phyloP scores from a whole-genome alignment of 805 yeast genomes.

The Cyberlindnera nakhonratchasimensis region DNA sequence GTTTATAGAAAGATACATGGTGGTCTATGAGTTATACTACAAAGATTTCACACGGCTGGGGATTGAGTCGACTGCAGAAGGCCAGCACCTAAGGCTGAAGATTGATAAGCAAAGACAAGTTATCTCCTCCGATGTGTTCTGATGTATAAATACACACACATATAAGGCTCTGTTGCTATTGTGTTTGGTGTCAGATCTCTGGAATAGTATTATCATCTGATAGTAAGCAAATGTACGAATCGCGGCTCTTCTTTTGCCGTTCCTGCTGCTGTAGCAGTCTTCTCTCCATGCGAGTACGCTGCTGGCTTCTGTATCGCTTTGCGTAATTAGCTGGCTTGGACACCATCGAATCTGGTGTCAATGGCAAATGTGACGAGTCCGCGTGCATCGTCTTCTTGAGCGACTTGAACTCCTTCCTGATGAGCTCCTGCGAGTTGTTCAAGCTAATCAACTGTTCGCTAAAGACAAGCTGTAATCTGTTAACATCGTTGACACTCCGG shows the following conservation, averaged over 20 bases:
- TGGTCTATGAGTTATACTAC: conserved; percentile 72
- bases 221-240: conserved; percentile 8
- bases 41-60: conserved; percentile 36
- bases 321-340: background rate
- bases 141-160: too few species aligned
- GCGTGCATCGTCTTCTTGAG: background rate
- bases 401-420: background rate
- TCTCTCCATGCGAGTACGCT: background rate
- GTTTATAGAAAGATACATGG: conserved; percentile 86
- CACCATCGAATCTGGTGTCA: conserved; percentile 2
- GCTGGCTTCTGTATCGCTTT: conserved; percentile 4
- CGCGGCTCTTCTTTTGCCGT: background rate
- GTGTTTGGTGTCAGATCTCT: background rate
- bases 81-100: conserved; percentile 18
- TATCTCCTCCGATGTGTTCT: conserved; percentile 10
- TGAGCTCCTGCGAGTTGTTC: background rate
- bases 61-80: conserved; percentile 15
- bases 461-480: background rate
- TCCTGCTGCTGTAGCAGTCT: background rate
- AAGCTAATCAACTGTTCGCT: conserved; percentile 1
- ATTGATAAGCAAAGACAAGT: conserved; percentile 19
- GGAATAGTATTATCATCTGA: conserved; percentile 12
- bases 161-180: too few species aligned
- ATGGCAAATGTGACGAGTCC: background rate
- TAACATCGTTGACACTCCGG: background rate